Evolutionary conservation across 352 stramenopile genomes (phyloP), one percentile per base, ranked within the genome.

Genomic region (Globisporangium heterothallicum): DNA sequence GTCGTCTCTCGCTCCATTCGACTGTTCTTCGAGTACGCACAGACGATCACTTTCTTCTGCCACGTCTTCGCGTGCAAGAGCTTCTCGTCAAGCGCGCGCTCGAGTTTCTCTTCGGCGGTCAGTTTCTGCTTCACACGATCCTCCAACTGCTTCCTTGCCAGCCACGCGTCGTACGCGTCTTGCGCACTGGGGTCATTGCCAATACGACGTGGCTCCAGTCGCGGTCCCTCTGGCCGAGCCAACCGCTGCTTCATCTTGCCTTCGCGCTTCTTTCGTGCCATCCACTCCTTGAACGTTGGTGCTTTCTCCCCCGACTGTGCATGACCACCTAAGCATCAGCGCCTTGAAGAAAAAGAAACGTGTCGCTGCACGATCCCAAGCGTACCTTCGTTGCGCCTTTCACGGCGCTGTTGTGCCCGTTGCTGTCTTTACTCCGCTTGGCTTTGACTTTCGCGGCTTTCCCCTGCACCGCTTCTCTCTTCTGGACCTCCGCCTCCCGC

Each of bases 11-110:
- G 4, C 34, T 35, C 22, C 24, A 7, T 22, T 41, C 10, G 44
- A n/a, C n/a, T n/a, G 50, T 79, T 79, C 7, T 71, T 84, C 6
- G 77, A 88, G 47, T 90, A 87, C 3, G 79, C 79, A 34, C 77
- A 90, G 9, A 90, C 79, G 3, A 81, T 53, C 6, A 72, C 48
- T 25, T 90, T 90, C 50, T 86, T 86, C 18, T 72, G 63, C 79
- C 79, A 90, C 12, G 57, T 76, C 18, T 54, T 46, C n/a, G 61
- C 58, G 29, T 85, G 76, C 3, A 64, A 61, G 13, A 75, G 49
- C 5, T 59, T 54, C n/a, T 68, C 42, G 4, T 78, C 59, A 26
- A 73, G 56, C 9, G 68, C 49, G 7, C 63, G 53, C 4, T 51
- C 34, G 10, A 56, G 27, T 0, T 63, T 42, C 24, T 74, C 49